Base-by-base conservation (phyloP, 2,329 filamentous ascomycete species). In the Pseudogymnoascus sp. region DNA sequence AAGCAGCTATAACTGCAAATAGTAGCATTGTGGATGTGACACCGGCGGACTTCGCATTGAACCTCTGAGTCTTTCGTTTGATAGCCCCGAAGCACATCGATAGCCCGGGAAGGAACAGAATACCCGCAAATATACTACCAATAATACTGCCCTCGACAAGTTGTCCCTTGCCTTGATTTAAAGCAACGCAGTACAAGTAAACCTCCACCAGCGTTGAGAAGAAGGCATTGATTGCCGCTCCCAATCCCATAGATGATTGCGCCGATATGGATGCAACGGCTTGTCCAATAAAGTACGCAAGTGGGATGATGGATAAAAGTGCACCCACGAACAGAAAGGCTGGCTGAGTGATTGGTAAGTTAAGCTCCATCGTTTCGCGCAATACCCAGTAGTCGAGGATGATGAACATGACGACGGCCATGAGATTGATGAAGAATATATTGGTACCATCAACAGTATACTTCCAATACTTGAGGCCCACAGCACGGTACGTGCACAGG, bases 1-100 rank as follows among this genome's bases (percentile, higher is more conserved):
- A 99, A 7, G 93, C 91, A 64, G 90, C 93, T 67, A 99, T 94
- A 38, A 96, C 89, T 22, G 94, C 93, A 72, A 99, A 99, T 8
- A 99, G 80, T 61, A 99, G 77, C 94, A 99, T 99, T 0, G 94
- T 99, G 2, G 92, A 97, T 0, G 93, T 97, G 34, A 97, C 94
- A 71, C 94, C 91, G 30, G 94, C 94, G 34, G 93, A 97, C 70
- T 88, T 91, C 65, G 94, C 92, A 71, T 99, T 99, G 81, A 99
- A 99, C 41, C 94, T 87, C 72, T 99, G 94, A 1, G 94, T 99
- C 77, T 99, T 99, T 68, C 95, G 87, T 77, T 96, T 96, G 71
- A 99, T 87, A 16, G 95, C 95, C 47, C 94, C 94, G 70, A 97
- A 99, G 74, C 94, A 99, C 94, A 99, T 99, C 62, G 93, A 97